Conservation (phyloP, 352 stramenopile genomes). For the Pythium angustatum region DNA sequence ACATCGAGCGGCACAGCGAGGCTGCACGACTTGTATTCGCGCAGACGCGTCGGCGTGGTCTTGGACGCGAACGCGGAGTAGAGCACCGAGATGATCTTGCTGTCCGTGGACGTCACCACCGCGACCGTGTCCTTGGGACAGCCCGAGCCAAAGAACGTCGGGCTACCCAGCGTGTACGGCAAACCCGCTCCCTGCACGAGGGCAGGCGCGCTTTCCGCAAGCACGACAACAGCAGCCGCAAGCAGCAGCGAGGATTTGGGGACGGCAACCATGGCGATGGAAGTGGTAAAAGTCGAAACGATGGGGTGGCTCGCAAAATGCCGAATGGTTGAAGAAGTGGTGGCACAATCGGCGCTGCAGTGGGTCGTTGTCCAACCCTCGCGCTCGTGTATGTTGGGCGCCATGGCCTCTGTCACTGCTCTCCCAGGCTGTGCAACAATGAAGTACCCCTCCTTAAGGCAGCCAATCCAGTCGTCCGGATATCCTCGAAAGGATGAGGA, state of each 20-base stretch:
- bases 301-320: not conserved
- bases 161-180: slow-evolving; percentile 19
- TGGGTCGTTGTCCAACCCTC: not conserved
- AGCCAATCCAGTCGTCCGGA: too few relatives aligned
- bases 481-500: too few relatives aligned
- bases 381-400: not conserved
- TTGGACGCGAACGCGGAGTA: slow-evolving; percentile 32
- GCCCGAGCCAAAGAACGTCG: slow-evolving; percentile 33
- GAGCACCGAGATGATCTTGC: slow-evolving; percentile 35
- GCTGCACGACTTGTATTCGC: slow-evolving; percentile 39
- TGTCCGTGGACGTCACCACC: slow-evolving; percentile 28
- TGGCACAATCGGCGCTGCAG: not conserved
- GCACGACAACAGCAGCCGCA: not conserved
- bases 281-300: too few relatives aligned
- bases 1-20: slow-evolving; percentile 48
- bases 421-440: too few relatives aligned
- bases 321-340: slow-evolving; percentile 1
- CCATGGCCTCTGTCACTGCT: too few relatives aligned
- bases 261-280: not conserved
- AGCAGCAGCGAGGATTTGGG: not conserved
- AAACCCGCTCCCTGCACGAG: not conserved
- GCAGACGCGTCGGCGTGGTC: slow-evolving; percentile 27
- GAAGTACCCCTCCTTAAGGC: too few relatives aligned
- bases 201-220: not conserved
- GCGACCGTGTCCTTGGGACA: slow-evolving; percentile 32